phyloP scores from a whole-genome alignment of 768 basidiomycete genomes.

The Collybiopsis luxurians region DNA sequence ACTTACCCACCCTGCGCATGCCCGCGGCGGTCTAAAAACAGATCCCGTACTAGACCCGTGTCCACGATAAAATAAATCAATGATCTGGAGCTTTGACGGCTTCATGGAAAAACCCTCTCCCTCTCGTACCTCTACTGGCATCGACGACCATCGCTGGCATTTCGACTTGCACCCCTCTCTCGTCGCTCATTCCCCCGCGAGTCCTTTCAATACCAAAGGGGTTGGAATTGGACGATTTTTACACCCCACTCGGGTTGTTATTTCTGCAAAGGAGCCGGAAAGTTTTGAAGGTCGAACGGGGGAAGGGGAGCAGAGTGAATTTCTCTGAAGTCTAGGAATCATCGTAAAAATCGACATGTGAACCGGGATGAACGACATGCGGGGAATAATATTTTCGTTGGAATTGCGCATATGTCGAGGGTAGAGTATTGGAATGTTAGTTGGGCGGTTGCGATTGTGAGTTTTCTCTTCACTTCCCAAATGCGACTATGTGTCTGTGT shows the following conservation, averaged over 20 bases:
- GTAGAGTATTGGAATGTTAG: constrained; percentile 43
- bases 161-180: background rate
- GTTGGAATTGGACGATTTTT: background rate
- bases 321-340: constrained; percentile 38
- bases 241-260: background rate
- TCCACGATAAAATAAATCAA: too few species aligned
- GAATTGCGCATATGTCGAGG: constrained; percentile 26
- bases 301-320: background rate
- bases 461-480: constrained; percentile 8
- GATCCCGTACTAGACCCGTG: too few species aligned
- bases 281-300: background rate
- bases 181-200: background rate
- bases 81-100: too few species aligned
- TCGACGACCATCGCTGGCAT: background rate
- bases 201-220: background rate
- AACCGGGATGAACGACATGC: constrained; percentile 14
- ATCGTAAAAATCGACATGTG: constrained; percentile 34
- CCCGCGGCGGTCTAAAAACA: too few species aligned
- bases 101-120: too few species aligned
- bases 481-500: background rate
- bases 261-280: background rate
- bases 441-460: constrained; percentile 40
- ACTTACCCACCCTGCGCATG: too few species aligned
- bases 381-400: constrained; percentile 13
- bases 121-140: too few species aligned